These are phyloP conservation scores for Sugiyamaella xylanicola DNA, from an alignment of 1,139 yeast genomes.

Conservation along the genomic window DNA sequence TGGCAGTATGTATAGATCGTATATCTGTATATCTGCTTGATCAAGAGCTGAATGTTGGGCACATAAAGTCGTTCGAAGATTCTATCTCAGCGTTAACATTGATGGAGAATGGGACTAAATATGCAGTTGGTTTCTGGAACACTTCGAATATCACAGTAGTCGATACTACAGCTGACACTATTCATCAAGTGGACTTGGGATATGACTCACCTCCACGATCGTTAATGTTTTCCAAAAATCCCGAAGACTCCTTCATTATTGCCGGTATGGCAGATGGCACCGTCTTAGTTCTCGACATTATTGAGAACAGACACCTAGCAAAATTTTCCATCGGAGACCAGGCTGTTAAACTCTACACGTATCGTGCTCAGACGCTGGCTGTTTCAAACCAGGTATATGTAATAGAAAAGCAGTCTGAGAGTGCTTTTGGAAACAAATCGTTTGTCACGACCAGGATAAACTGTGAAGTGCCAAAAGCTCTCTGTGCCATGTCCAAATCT, in stretches of 20 bases:
- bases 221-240: background rate
- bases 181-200: background rate
- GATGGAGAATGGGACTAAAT: background rate
- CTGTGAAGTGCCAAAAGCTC: conserved; percentile 8
- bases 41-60: background rate
- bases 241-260: background rate
- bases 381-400: conserved; percentile 7
- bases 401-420: background rate
- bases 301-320: background rate
- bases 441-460: conserved; percentile 6
- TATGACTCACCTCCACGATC: conserved; percentile 8
- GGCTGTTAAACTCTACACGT: conserved; percentile 1
- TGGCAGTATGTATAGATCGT: conserved; percentile 6
- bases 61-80: conserved; percentile 6
- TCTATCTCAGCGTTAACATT: conserved; percentile 14
- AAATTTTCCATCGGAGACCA: conserved; percentile 11
- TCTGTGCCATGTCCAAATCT: background rate
- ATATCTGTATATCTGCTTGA: conserved; percentile 14
- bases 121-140: conserved; percentile 17
- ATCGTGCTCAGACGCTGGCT: background rate
- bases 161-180: background rate
- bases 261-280: conserved; percentile 20
- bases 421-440: background rate
- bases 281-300: conserved; percentile 1
- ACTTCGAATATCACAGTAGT: conserved; percentile 3